Evolutionary conservation across 2,329 filamentous ascomycete genomes (phyloP).

Genomic region (Zelopaecilomyces penicillatus): DNA sequence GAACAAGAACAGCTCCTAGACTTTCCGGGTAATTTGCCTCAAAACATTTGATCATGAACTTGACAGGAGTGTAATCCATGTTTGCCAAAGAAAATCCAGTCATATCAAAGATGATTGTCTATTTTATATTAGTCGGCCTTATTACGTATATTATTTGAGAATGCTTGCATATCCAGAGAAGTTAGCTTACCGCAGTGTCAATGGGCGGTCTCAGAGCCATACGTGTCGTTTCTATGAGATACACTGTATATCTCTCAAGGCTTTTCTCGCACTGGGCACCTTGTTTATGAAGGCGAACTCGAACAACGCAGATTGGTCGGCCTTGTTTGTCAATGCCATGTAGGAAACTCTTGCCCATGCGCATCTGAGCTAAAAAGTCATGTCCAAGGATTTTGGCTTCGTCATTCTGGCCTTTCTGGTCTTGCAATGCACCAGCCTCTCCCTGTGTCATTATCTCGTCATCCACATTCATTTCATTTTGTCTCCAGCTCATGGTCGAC

Average conservation of each 20-base stretch:
- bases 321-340: slow-evolving; percentile 81
- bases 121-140: background rate
- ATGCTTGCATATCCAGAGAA: background rate
- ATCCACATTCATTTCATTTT: slow-evolving; percentile 77
- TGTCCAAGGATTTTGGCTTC: slow-evolving; percentile 50
- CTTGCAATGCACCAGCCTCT: slow-evolving; percentile 57
- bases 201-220: slow-evolving; percentile 71
- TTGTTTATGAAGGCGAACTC: slow-evolving; percentile 71
- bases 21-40: slow-evolving; percentile 97
- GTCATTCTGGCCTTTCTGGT: slow-evolving; percentile 47
- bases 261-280: slow-evolving; percentile 76
- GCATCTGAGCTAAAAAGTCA: slow-evolving; percentile 76
- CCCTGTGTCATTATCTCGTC: slow-evolving; percentile 75
- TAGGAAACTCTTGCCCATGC: slow-evolving; percentile 87
- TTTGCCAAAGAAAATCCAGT: slow-evolving; percentile 88
- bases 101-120: slow-evolving; percentile 96
- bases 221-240: slow-evolving; percentile 87
- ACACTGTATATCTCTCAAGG: slow-evolving; percentile 85
- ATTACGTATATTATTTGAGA: background rate
- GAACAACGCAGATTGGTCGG: slow-evolving; percentile 77
- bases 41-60: slow-evolving; percentile 99
- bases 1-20: slow-evolving; percentile 80
- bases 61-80: slow-evolving; percentile 96
- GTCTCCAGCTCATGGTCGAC: slow-evolving; percentile 87
- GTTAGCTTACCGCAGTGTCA: slow-evolving; percentile 77